Base-by-base conservation (phyloP, 352 stramenopile genomes). In the Phytophthora parvispora region DNA sequence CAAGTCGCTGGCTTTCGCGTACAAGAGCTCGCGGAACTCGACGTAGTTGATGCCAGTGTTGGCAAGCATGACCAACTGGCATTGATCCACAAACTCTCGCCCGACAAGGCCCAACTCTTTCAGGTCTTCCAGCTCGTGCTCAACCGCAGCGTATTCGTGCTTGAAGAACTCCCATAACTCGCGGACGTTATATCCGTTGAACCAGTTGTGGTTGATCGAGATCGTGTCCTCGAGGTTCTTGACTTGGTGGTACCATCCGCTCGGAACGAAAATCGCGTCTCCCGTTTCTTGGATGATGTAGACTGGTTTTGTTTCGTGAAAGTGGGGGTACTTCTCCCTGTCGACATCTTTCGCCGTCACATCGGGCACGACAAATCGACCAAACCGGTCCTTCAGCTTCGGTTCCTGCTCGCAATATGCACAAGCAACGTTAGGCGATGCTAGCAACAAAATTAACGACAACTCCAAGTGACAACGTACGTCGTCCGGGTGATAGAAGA, bases 121-220 rank as follows among this genome's bases (percentile, higher is more conserved):
- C 38, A 94, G 57, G 48, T 94, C 57, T 22, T 76, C 75, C 15
- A 96, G 62, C 28, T 95, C 89, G 0, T 63, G 59, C 45, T 90
- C 78, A 0, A 95, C 86, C 0, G 86, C 87, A 1, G 60, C 63
- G 29, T 88, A 80, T 42, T 96, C 86, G 3, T 31, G 52, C 52
- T 90, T 80, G n/a, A 96, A 83, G 63, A 94, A 96, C 4, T 20
- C 4, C 89, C 87, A 95, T 18, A 96, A 58, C 24, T 84, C 63
- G 13, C 29, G 45, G 18, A 95, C 50, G 40, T 87, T 95, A 70
- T 87, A 96, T 40, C 84, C 89, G 54, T 97, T 99, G 65, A 99
- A 97, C 97, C 97, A 99, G 77, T 99, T 99, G 74, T 98, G 96
- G 85, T 99, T 99, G 72, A 99, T 97, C 2, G 94, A 99, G 48